These are phyloP conservation scores for Dendrocalamus sinicus DNA, from an alignment of 176 grass and related monocot species.

Conservation along the genomic window DNA sequence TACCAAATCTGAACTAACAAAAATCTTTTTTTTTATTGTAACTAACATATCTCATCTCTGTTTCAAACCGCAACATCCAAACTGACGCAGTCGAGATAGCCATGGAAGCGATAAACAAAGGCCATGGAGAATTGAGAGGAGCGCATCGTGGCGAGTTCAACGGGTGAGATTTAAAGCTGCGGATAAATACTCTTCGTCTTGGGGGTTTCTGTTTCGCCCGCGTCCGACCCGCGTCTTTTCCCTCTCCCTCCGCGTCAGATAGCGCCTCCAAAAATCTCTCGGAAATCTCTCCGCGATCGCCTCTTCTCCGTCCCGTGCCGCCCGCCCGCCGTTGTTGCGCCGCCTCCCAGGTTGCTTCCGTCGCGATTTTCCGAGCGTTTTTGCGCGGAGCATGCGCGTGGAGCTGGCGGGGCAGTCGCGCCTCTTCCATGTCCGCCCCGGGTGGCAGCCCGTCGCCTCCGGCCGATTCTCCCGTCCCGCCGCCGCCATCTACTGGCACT, in stretches of 20 bases:
- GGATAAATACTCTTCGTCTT: not conserved
- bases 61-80: not conserved
- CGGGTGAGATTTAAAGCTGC: not conserved
- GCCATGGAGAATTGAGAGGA: not conserved
- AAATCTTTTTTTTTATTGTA: not conserved
- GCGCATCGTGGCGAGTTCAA: not conserved
- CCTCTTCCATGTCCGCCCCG: conserved; percentile 18
- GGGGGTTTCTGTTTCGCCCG: not conserved
- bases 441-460: conserved; percentile 20
- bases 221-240: not conserved
- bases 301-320: not conserved
- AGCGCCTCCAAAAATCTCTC: not conserved
- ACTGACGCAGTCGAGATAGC: not conserved
- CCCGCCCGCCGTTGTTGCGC: not conserved
- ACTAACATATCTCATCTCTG: not conserved
- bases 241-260: not conserved
- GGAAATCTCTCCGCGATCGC: not conserved
- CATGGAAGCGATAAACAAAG: not conserved
- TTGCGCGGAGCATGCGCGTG: not conserved
- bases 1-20: not conserved
- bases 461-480: not conserved
- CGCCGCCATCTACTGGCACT: not conserved
- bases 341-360: not conserved
- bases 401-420: conserved; percentile 4
- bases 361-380: not conserved